Evolutionary conservation across 805 yeast species (phyloP).

Genomic region (Metschnikowia matae): DNA sequence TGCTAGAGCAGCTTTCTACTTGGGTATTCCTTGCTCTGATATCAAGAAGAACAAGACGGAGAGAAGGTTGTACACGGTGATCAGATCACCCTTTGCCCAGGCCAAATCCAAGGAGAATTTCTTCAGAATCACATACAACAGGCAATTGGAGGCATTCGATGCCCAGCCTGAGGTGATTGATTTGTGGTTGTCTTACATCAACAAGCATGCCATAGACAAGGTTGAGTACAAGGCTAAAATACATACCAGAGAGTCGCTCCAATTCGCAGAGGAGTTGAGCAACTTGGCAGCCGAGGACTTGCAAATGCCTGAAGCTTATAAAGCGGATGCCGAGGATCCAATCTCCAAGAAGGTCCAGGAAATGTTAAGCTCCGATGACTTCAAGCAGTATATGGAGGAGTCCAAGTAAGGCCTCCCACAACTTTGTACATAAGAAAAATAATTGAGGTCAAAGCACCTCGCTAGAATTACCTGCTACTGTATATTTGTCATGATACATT

Average conservation of each 20-base stretch:
- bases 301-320: conserved; percentile 31
- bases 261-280: conserved; percentile 33
- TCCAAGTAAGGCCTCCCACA: conserved; percentile 4
- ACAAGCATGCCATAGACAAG: conserved; percentile 73
- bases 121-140: conserved; percentile 78
- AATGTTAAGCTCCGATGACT: conserved; percentile 65
- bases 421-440: conserved; percentile 10
- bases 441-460: not conserved
- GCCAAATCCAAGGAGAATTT: conserved; percentile 94
- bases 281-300: conserved; percentile 24
- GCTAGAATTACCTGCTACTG: not conserved
- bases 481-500: not conserved
- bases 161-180: conserved; percentile 82
- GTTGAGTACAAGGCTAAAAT: conserved; percentile 79
- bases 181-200: conserved; percentile 70
- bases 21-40: conserved; percentile 82
- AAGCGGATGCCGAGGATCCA: conserved; percentile 34
- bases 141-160: conserved; percentile 74
- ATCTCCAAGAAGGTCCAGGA: conserved; percentile 67
- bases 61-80: conserved; percentile 89
- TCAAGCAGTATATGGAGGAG: conserved; percentile 48
- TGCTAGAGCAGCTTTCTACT: conserved; percentile 81
- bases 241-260: conserved; percentile 39
- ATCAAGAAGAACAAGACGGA: conserved; percentile 65
- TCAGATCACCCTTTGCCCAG: conserved; percentile 87